Evolutionary conservation across 2,329 filamentous ascomycete species (phyloP).

Genomic region (Annulohypoxylon truncatum): DNA sequence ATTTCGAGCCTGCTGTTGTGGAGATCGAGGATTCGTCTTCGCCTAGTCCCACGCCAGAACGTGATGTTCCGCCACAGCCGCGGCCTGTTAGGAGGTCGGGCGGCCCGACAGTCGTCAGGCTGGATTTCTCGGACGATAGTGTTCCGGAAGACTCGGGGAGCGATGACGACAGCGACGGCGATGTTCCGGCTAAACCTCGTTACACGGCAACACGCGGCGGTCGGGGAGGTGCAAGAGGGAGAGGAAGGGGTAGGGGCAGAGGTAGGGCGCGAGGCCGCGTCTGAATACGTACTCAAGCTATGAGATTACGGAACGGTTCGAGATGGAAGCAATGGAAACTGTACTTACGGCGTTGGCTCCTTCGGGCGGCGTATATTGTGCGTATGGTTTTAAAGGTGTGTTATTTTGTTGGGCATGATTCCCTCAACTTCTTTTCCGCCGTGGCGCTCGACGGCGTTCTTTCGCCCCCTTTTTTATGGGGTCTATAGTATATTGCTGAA

Average conservation of each 20-base stretch:
- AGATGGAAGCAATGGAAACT: neutral
- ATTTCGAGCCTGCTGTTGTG: conserved; percentile 38
- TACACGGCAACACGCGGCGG: conserved; percentile 26
- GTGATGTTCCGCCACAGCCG: conserved; percentile 10
- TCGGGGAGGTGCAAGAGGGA: conserved; percentile 27
- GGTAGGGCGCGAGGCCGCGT: conserved; percentile 18
- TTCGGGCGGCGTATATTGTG: neutral
- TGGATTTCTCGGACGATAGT: conserved; percentile 36
- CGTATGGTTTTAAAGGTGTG: neutral
- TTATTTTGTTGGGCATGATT: neutral
- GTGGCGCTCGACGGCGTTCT: neutral
- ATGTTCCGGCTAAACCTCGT: neutral
- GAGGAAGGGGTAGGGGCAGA: conserved; percentile 15
- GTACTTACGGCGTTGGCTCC: neutral
- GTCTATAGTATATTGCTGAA: neutral
- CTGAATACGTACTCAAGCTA: neutral
- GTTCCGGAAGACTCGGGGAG: conserved; percentile 33
- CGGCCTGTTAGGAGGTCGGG: conserved; percentile 26
- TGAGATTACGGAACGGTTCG: neutral
- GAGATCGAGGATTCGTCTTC: conserved; percentile 38
- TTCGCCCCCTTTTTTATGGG: neutral
- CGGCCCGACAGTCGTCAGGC: conserved; percentile 44
- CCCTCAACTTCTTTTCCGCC: neutral
- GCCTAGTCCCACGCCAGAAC: conserved; percentile 32
- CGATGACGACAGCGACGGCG: conserved; percentile 29